Base-by-base conservation (phyloP, 2,329 filamentous ascomycete genomes). In the Diaporthe aspalathi region DNA sequence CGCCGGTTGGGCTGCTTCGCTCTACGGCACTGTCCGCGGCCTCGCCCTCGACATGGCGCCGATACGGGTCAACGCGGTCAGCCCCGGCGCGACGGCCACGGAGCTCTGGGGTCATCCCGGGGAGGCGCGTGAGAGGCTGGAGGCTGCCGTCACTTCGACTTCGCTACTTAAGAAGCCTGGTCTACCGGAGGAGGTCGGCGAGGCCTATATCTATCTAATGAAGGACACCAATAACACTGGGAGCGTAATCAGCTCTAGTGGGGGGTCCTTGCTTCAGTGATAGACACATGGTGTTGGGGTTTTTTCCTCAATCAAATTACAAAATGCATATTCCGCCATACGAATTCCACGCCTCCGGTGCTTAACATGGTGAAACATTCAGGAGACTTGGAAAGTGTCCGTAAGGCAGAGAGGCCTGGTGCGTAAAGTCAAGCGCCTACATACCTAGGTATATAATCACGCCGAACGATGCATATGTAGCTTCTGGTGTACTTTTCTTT, bases 31-130 rank as follows among this genome's bases (percentile, higher is more conserved):
- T 78, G 80, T 82, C 22, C 77, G 85, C 2, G 82, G 81, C 29
- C 77, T 90, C 43, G 87, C 87, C 8, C 75, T 88, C 68, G 87
- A 89, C 73, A 73, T 89, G 70, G 83, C 83, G 74, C 87, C 87
- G 0, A 78, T 88, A 4, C 76, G 87, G 2, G 85, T 88, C 27
- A 89, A 89, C 74, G 75, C 84, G 2, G 83, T 89, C 2, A 81
- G 78, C 63, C 86, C 87, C 0, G 87, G 87, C 0, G 80, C 81
- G 0, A 78, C 82, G 6, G 73, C 77, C n/a, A 83, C 81, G 24
- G 79, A 81, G 63, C 49, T 83, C 38, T 83, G 76, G 77, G 76
- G 77, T 6, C 40, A 67, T 82, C 27, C 77, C 12, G 76, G 74
- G 54, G 75, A 76, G 29, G 43, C 12, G 14, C 54, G 45, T 8